Evolutionary conservation across 2,329 filamentous ascomycete genomes (phyloP).

Genomic region (Curvularia verruculosa): DNA sequence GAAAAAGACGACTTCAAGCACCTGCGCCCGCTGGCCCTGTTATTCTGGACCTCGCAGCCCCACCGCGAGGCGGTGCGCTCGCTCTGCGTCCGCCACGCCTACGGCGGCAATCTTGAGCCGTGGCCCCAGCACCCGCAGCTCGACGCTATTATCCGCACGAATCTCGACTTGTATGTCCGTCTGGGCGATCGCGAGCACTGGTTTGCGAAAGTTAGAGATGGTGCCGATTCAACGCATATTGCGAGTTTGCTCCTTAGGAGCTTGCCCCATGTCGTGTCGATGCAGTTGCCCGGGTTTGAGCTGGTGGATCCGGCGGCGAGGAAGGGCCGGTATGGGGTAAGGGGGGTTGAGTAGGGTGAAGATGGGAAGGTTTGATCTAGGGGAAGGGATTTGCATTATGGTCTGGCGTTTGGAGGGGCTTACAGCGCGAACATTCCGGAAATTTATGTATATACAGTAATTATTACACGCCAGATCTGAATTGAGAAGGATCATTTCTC

Average conservation of each 20-base stretch:
- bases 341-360: background rate
- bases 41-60: constrained; percentile 18
- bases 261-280: constrained; percentile 14
- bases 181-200: constrained; percentile 13
- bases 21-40: constrained; percentile 17
- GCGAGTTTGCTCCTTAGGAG: constrained; percentile 23
- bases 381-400: no score
- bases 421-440: background rate
- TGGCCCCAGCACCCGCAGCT: constrained; percentile 17
- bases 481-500: background rate
- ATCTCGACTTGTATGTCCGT: constrained; percentile 10
- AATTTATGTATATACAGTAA: background rate
- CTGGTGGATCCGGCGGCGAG: constrained; percentile 21
- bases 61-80: constrained; percentile 15
- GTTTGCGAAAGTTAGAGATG: constrained; percentile 15
- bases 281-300: constrained; percentile 25
- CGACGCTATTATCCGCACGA: constrained; percentile 7
- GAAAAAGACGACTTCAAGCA: constrained; percentile 10
- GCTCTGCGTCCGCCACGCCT: constrained; percentile 18
- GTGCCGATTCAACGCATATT: constrained; percentile 19
- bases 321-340: background rate
- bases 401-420: no score
- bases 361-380: no score
- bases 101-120: constrained; percentile 21
- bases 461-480: background rate